Percentiles rank a stretch among this genome's conserved stretches.
These are phyloP conservation scores for Jaltomata sinuosa DNA, from an alignment of 257 asterid genomes.

Conservation along the genomic window DNA sequence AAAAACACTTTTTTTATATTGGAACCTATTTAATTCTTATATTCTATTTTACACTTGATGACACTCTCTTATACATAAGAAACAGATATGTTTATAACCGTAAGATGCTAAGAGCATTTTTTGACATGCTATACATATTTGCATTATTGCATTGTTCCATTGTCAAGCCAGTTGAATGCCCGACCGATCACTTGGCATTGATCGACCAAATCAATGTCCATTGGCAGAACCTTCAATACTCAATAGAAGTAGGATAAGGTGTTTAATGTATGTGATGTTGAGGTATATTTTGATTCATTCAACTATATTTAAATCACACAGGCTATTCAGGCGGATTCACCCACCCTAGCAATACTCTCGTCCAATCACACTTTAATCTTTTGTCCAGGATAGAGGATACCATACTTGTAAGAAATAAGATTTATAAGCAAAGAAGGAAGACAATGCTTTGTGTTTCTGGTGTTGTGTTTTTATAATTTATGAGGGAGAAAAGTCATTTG, in stretches of 20 bases:
- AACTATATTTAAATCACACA: background rate
- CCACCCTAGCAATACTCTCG: background rate
- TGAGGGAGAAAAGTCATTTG: background rate
- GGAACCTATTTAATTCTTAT: background rate
- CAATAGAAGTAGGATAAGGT: slow-evolving; percentile 36
- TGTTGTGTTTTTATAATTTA: no score
- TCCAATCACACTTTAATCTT: background rate
- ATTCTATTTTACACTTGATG: background rate
- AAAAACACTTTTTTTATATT: no score
- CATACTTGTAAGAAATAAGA: background rate
- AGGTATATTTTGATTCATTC: background rate
- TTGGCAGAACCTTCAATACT: slow-evolving; percentile 79
- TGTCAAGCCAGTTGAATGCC: slow-evolving; percentile 66
- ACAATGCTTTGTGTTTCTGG: no score
- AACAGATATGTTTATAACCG: background rate
- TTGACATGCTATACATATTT: background rate
- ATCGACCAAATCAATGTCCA: slow-evolving; percentile 73
- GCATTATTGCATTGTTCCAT: background rate
- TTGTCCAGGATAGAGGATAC: background rate
- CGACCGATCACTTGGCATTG: slow-evolving; percentile 60
- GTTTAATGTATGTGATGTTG: background rate
- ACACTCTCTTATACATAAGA: background rate
- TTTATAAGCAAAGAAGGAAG: background rate
- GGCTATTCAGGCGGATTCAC: background rate
- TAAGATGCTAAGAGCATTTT: background rate